These are phyloP conservation scores for Ascochyta rabiei DNA, from an alignment of 2,329 filamentous ascomycete genomes.

Conservation along the genomic window DNA sequence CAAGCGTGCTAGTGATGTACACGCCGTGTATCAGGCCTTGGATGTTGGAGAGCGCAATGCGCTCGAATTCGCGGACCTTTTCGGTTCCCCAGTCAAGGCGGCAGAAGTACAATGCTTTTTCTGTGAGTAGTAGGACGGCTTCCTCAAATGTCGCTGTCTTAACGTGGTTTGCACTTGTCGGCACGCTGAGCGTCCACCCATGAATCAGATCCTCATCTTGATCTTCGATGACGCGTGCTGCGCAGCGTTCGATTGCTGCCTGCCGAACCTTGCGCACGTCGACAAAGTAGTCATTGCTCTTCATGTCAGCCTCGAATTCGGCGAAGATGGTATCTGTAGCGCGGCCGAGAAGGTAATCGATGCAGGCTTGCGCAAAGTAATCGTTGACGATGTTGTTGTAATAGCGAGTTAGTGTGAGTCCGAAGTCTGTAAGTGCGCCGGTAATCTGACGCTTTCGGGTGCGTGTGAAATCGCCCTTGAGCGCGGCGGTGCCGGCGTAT, in stretches of 20 bases:
- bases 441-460: conserved; percentile 89
- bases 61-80: conserved; percentile 91
- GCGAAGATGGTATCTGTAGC: conserved; percentile 85
- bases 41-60: conserved; percentile 77
- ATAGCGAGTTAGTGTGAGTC: conserved; percentile 80
- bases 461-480: conserved; percentile 96
- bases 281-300: conserved; percentile 87
- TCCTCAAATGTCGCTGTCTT: conserved; percentile 81
- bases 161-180: conserved; percentile 70
- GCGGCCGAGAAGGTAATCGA: conserved; percentile 92
- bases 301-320: conserved; percentile 93
- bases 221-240: conserved; percentile 76
- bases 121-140: conserved; percentile 83
- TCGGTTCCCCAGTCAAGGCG: conserved; percentile 94
- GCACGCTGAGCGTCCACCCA: conserved; percentile 87
- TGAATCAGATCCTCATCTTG: conserved; percentile 86
- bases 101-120: conserved; percentile 84
- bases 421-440: conserved; percentile 88
- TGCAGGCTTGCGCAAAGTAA: conserved; percentile 93
- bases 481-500: conserved; percentile 91
- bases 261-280: conserved; percentile 84
- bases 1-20: conserved; percentile 89
- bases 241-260: conserved; percentile 86
- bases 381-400: conserved; percentile 94
- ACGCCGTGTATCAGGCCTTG: conserved; percentile 76